phyloP scores from a whole-genome alignment of 78 protist genomes.

The Dictyostelium brefeldianum region DNA sequence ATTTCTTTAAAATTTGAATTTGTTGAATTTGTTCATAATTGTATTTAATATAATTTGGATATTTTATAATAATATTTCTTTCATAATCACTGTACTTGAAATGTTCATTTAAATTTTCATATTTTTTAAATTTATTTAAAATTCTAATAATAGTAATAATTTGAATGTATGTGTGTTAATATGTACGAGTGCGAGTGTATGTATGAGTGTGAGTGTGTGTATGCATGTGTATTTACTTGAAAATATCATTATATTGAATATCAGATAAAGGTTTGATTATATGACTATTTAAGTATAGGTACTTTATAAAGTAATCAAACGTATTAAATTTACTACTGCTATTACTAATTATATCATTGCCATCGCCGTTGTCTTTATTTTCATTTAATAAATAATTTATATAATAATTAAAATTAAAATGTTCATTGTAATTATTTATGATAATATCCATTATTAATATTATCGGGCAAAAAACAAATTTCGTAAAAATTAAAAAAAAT shows the following conservation, averaged over 20 bases:
- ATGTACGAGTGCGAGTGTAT: too few species aligned
- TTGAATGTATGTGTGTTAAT: too few species aligned
- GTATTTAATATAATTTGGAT: not conserved
- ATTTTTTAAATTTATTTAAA: too few species aligned
- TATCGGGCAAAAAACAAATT: too few species aligned
- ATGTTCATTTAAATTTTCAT: not conserved
- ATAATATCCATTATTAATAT: too few species aligned
- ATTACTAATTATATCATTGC: not conserved
- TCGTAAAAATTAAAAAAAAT: too few species aligned
- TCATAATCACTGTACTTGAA: not conserved
- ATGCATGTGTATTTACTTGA: not conserved
- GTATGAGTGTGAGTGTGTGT: too few species aligned
- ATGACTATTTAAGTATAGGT: not conserved
- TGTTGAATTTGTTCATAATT: not conserved
- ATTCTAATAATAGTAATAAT: not conserved
- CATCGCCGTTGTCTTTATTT: not conserved
- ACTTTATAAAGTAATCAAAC: not conserved
- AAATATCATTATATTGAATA: not conserved
- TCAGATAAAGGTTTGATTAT: not conserved
- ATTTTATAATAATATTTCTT: not conserved
- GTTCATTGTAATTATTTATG: too few species aligned
- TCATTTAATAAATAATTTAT: not conserved
- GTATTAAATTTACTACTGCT: not conserved
- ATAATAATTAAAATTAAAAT: too few species aligned
- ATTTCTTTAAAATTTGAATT: not conserved